Conservation (phyloP, 371 early-diverging fungal genomes). For the Mortierella sp. region DNA sequence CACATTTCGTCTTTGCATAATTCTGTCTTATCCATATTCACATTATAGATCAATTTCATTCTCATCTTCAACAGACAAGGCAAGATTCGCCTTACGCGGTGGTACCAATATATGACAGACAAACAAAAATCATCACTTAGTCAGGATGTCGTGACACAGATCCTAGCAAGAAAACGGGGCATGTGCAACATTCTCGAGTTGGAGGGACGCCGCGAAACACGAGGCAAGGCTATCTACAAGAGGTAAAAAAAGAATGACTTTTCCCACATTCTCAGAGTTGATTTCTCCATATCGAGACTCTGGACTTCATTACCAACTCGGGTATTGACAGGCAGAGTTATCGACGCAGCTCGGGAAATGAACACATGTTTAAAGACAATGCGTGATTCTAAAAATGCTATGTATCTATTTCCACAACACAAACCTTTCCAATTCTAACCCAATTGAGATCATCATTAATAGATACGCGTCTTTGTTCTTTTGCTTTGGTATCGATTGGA, state of each 20-base stretch:
- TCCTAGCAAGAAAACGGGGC: slow-evolving; percentile 58
- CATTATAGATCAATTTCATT: slow-evolving; percentile 58
- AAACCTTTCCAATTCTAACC: not conserved
- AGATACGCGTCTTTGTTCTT: slow-evolving; percentile 63
- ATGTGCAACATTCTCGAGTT: slow-evolving; percentile 63
- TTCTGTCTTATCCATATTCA: not conserved
- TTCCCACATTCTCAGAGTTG: too few species aligned
- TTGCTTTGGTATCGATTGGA: slow-evolving; percentile 58
- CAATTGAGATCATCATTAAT: not conserved
- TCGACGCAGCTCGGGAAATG: too few species aligned
- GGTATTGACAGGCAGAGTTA: too few species aligned
- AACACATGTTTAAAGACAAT: too few species aligned
- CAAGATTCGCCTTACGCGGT: slow-evolving; percentile 61
- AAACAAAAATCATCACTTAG: slow-evolving; percentile 59
- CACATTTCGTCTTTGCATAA: not conserved
- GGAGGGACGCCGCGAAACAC: slow-evolving; percentile 52
- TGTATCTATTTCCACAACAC: not conserved
- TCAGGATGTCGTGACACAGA: slow-evolving; percentile 57
- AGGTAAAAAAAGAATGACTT: slow-evolving; percentile 28
- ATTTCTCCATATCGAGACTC: too few species aligned
- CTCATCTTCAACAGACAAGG: slow-evolving; percentile 63
- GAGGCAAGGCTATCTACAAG: slow-evolving; percentile 60
- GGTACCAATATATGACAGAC: slow-evolving; percentile 54
- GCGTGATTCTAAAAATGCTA: not conserved
- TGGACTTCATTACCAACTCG: too few species aligned